phyloP scores from a whole-genome alignment of 163 green algal genomes.

The Scenedesmus sp. region DNA sequence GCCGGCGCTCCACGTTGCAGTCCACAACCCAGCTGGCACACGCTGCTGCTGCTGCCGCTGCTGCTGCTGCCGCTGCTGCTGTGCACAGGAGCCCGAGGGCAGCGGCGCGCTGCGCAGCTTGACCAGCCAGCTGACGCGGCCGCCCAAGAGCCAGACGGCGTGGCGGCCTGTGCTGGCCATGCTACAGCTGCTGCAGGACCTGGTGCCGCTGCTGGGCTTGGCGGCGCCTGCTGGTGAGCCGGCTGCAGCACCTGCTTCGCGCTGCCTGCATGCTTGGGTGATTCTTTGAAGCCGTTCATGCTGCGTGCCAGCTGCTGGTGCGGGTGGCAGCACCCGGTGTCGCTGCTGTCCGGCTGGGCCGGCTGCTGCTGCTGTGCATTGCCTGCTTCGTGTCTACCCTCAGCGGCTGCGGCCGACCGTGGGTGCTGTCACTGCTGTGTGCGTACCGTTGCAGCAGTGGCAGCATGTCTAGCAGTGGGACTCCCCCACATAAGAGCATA shows the following conservation, averaged over 20 bases:
- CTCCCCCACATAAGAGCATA: no score
- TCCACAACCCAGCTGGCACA: neutral
- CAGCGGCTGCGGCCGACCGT: no score
- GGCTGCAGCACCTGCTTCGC: neutral
- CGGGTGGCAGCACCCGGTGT: no score
- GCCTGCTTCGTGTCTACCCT: no score
- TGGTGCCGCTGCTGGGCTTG: conserved; percentile 76
- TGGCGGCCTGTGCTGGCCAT: conserved; percentile 83
- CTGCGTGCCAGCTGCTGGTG: neutral
- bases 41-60: neutral
- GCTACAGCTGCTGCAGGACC: conserved; percentile 76
- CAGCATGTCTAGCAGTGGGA: no score
- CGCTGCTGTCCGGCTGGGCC: no score
- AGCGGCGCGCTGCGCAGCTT: conserved; percentile 54
- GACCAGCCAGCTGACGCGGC: conserved; percentile 41
- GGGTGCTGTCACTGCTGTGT: no score
- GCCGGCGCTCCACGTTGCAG: no score
- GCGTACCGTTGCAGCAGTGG: no score
- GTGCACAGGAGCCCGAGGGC: conserved; percentile 23
- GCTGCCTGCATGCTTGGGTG: neutral
- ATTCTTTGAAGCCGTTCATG: neutral
- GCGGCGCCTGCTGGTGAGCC: neutral
- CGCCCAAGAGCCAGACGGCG: conserved; percentile 78
- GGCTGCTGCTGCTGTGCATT: neutral
- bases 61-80: neutral